phyloP scores from a whole-genome alignment of 192 early-diverging fungal genomes.

The Chytriomyces sp. region DNA sequence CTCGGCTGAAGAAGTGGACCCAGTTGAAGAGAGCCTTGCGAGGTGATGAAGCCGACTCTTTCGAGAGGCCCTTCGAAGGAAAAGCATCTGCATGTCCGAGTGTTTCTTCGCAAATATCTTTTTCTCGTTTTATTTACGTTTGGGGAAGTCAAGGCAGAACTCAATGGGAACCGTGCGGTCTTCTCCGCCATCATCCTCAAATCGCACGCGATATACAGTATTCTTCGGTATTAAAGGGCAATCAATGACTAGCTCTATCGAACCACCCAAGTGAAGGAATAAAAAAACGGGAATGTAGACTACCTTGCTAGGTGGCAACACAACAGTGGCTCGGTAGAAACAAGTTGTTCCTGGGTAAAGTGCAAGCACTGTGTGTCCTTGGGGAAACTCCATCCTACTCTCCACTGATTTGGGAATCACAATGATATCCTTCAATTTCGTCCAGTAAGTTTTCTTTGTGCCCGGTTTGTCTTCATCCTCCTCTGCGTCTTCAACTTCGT shows the following conservation, averaged over 20 bases:
- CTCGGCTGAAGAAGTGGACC: not conserved
- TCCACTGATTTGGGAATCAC: constrained; percentile 30
- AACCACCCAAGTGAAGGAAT: too few relatives aligned
- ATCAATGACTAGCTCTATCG: too few relatives aligned
- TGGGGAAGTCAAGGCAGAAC: not conserved
- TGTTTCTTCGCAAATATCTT: too few relatives aligned
- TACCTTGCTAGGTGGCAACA: constrained; percentile 45
- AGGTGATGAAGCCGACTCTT: not conserved
- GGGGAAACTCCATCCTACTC: constrained; percentile 36
- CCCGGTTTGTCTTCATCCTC: constrained; percentile 45
- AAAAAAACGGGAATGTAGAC: not conserved
- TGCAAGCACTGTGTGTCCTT: constrained; percentile 50
- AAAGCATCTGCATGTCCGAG: not conserved
- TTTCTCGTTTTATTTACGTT: not conserved
- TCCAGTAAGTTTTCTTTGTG: constrained; percentile 23
- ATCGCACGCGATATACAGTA: constrained; percentile 41
- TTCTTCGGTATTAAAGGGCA: too few relatives aligned
- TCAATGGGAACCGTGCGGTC: constrained; percentile 1
- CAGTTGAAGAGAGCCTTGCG: not conserved
- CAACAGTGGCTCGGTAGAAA: constrained; percentile 53
- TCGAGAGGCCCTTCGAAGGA: not conserved
- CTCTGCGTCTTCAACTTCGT: constrained; percentile 55
- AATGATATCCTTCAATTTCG: constrained; percentile 33
- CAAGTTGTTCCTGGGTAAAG: constrained; percentile 52
- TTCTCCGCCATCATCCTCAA: constrained; percentile 52